Base-by-base conservation (phyloP, 495 filamentous ascomycete species). In the Penicillium subrubescens region DNA sequence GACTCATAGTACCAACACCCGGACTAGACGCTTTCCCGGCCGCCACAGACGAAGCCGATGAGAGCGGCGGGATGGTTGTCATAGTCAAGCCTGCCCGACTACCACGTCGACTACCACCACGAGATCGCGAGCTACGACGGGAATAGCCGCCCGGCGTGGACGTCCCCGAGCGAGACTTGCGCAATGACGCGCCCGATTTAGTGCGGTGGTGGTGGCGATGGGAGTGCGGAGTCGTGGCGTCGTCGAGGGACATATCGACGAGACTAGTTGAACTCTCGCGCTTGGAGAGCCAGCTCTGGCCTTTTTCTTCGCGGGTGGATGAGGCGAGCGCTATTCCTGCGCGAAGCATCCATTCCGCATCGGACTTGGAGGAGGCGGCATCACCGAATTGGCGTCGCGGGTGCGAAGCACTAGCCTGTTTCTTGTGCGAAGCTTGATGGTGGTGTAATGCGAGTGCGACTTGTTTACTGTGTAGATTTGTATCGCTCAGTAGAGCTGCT, bases 281-380 rank as follows among this genome's bases (percentile, higher is more conserved):
- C 62, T 90, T 89, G 6, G 84, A 82, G 3, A 95, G 84, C 92
- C 92, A 95, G 46, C 85, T 81, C 72, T 93, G 90, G 14, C 92
- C 92, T 72, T 93, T 94, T 68, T 86, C 86, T 65, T 94, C 91
- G 61, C 91, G 82, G 2, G 89, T 82, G 51, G 88, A 87, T 5
- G 85, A 84, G n/a, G 89, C 86, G 14, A 94, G 86, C 25, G 88
- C 75, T 11, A 90, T 88, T 2, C 90, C 92, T 3, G 90, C 86
- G 54, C 89, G 88, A 19, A 90, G 82, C 62, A 95, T 82, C 90
- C 91, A 94, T 77, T 92, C 89, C 23, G 83, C 82, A 59, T 90
- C 85, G 39, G 70, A 73, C 63, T 78, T 70, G 61, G 63, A 25
- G 21, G 51, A 14, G 14, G 58, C 10, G 15, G 62, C 51, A 25